A percentile compares a stretch with the other conserved stretches of the same genome.
Conservation (phyloP, 805 yeast species). For the Wickerhamiella sergipiensis region DNA sequence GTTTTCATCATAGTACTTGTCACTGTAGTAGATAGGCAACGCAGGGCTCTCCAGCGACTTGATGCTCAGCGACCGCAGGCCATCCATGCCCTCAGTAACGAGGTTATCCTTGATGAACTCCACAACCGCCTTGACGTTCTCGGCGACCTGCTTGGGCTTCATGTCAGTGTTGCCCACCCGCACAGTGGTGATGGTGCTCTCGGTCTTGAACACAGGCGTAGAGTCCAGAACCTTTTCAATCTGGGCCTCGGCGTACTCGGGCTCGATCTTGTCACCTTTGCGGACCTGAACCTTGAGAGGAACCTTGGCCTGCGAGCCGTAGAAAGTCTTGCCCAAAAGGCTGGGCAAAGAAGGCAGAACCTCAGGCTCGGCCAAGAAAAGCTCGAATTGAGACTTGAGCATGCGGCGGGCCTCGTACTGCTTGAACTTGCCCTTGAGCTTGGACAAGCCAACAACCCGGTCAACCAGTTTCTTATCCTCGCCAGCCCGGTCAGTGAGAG, state of each 20-base stretch:
- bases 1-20: constrained; percentile 34
- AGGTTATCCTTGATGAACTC: constrained; percentile 28
- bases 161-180: constrained; percentile 47
- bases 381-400: constrained; percentile 50
- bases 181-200: constrained; percentile 54
- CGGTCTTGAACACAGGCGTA: constrained; percentile 52
- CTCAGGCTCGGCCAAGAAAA: constrained; percentile 76
- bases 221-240: constrained; percentile 44
- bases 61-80: constrained; percentile 35
- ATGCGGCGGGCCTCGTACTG: constrained; percentile 80
- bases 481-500: constrained; percentile 16
- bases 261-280: constrained; percentile 29
- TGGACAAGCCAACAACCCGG: constrained; percentile 54
- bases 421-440: constrained; percentile 73
- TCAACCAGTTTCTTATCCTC: constrained; percentile 15
- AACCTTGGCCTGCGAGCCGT: constrained; percentile 51
- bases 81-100: constrained; percentile 21
- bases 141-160: constrained; percentile 37
- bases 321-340: constrained; percentile 69
- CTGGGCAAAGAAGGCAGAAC: constrained; percentile 70
- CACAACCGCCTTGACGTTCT: constrained; percentile 46
- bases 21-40: constrained; percentile 66
- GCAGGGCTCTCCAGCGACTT: constrained; percentile 67
- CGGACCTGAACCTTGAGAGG: constrained; percentile 36
- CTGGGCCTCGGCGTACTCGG: constrained; percentile 41